Percentiles rank a stretch among this genome's conserved stretches.
These are phyloP conservation scores for Populus tomentosa DNA, from an alignment of 441 rosid genomes.

Conservation along the genomic window DNA sequence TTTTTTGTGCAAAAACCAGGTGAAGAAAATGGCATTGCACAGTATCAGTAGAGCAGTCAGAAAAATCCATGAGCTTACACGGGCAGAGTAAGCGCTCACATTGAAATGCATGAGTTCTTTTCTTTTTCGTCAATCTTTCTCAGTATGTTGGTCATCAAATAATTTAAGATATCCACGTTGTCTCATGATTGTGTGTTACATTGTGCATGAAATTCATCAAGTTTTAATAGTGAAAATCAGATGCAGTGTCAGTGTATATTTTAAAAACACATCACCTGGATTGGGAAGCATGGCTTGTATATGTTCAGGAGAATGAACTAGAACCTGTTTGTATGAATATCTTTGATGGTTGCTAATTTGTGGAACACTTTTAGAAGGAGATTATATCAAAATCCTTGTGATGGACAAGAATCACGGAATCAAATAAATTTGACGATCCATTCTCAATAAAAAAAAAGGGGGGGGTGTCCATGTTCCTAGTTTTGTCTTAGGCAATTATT, in stretches of 20 bases:
- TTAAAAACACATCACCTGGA: too few relatives aligned
- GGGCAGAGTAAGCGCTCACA: conserved; percentile 41
- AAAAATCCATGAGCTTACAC: conserved; percentile 71
- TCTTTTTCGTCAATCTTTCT: background rate
- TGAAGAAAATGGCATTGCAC: conserved; percentile 77
- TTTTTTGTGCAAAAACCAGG: conserved; percentile 41
- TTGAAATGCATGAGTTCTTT: background rate
- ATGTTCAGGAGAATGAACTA: background rate
- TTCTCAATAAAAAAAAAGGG: background rate
- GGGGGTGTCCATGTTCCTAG: background rate
- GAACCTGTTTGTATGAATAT: background rate
- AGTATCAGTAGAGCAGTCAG: conserved; percentile 61
- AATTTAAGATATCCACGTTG: background rate
- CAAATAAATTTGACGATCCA: background rate
- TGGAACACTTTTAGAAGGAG: background rate
- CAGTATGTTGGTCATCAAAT: background rate
- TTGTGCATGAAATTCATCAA: background rate
- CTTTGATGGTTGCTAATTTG: background rate
- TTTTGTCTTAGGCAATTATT: background rate
- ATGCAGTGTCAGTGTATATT: background rate
- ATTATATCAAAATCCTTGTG: background rate
- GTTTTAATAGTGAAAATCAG: background rate
- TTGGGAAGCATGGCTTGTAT: background rate
- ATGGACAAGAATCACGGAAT: background rate
- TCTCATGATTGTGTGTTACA: background rate